Base-by-base conservation (phyloP, 495 filamentous ascomycete species). In the Neurospora discreta region DNA sequence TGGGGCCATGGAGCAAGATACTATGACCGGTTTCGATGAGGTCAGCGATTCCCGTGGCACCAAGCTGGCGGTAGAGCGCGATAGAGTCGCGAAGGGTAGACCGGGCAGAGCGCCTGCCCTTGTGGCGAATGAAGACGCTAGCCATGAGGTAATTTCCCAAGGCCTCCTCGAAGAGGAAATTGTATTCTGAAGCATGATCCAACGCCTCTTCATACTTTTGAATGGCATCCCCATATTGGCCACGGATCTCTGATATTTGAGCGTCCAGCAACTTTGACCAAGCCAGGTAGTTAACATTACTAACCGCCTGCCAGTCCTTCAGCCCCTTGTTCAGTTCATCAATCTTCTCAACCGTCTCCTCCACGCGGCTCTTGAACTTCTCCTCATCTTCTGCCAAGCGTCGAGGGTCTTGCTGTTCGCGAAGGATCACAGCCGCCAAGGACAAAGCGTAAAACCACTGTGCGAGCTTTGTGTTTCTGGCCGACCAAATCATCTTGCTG, bases 221-320 rank as follows among this genome's bases (percentile, higher is more conserved):
- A 58, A 94, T 86, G 9, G 90, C 86, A 8, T 80, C 80, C 5
- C 87, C 88, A 74, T 91, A 87, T 70, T 91, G 82, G 43, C 85
- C 85, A 38, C 81, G 83, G 72, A 92, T 81, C 75, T 97, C 92
- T 26, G 83, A 83, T 16, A 94, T 79, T 72, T 93, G 87, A 3
- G 92, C 93, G 52, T 92, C 90, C 5, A 97, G 82, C 30, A 93
- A 79, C 72, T 89, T 86, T 4, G 90, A 89, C 91, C 92, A 95
- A 75, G 89, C 85, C 33, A 90, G 81, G 77, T 96, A 97, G 77
- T 97, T 97, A 69, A 92, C 88, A 76, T 91, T 86, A 52, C 89
- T 92, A 38, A 91, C 84, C 30, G 80, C 80, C 70, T 90, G 83
- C 82, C 90, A 92, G 74, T 88, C 87, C 73, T 90, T 89, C 41